Conservation (phyloP, 2,329 filamentous ascomycete species). For the Penicillium brevicompactum region DNA sequence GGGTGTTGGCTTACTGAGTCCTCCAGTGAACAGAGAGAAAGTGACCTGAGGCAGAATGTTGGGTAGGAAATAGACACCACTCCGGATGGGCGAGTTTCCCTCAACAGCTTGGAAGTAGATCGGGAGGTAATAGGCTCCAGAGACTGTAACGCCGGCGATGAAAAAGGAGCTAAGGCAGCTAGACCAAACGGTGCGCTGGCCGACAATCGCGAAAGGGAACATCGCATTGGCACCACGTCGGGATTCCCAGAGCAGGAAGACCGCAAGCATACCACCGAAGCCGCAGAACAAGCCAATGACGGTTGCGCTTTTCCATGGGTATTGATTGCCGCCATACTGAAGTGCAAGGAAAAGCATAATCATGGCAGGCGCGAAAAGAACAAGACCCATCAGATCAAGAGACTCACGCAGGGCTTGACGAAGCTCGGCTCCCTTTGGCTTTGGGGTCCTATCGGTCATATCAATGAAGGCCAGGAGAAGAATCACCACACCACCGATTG, state of each 20-base stretch:
- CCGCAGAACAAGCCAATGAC: slow-evolving; percentile 1
- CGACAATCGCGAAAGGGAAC: background rate
- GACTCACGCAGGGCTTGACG: background rate
- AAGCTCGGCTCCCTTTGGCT: background rate
- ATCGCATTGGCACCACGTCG: background rate
- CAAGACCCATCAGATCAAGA: background rate
- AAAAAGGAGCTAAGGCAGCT: slow-evolving; percentile 5
- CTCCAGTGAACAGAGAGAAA: background rate
- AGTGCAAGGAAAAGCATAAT: background rate
- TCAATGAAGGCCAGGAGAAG: background rate
- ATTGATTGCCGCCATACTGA: slow-evolving; percentile 1
- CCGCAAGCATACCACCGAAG: background rate
- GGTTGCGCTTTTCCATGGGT: slow-evolving; percentile 1
- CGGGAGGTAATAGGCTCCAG: slow-evolving; percentile 11
- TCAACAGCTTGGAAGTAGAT: slow-evolving; percentile 14
- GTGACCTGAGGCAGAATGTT: background rate
- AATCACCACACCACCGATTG: background rate
- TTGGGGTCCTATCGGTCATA: background rate
- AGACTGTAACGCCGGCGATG: slow-evolving; percentile 4
- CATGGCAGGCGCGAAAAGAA: background rate
- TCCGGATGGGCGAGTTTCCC: background rate
- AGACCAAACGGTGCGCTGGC: slow-evolving; percentile 4
- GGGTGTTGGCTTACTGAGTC: background rate
- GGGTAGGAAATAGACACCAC: background rate
- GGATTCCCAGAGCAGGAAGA: background rate